Evolutionary conservation across 352 stramenopile species (phyloP).

Genomic region (Phytophthora melonis): DNA sequence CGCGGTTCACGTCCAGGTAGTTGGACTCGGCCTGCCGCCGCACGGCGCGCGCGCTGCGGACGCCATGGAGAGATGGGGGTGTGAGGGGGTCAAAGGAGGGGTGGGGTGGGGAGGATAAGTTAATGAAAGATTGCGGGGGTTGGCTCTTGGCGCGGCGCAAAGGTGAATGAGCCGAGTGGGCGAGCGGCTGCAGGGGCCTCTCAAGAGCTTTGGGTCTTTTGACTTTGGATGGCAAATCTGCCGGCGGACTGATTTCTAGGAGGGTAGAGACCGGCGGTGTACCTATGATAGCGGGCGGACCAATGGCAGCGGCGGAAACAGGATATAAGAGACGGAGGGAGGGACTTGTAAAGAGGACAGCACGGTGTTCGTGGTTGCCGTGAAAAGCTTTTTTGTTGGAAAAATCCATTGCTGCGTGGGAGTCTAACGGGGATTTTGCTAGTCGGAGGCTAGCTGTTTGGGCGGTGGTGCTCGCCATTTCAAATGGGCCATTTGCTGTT

Average conservation of each 20-base stretch:
- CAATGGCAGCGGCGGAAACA: constrained; percentile 8
- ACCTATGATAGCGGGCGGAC: constrained; percentile 20
- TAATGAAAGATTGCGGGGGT: background rate
- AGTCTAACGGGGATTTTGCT: constrained; percentile 31
- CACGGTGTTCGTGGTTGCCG: background rate
- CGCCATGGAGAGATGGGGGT: constrained; percentile 14
- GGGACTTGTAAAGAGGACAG: constrained; percentile 10
- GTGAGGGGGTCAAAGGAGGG: background rate
- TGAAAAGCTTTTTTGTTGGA: background rate
- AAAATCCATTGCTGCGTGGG: constrained; percentile 29
- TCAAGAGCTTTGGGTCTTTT: too few species aligned
- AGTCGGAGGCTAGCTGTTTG: too few species aligned
- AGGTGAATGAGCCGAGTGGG: constrained; percentile 16
- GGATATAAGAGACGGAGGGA: background rate
- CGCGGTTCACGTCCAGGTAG: constrained; percentile 79
- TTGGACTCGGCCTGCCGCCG: constrained; percentile 75
- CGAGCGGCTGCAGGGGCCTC: constrained; percentile 1
- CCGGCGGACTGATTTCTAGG: constrained; percentile 26
- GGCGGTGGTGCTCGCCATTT: too few species aligned
- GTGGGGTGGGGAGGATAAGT: background rate
- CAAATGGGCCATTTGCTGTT: too few species aligned
- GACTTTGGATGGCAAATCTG: constrained; percentile 29
- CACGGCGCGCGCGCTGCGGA: constrained; percentile 40
- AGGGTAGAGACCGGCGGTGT: constrained; percentile 17
- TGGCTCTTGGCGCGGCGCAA: constrained; percentile 8